Evolutionary conservation across 495 filamentous ascomycete genomes (phyloP).

Genomic region (Hyphodiscus hymeniophilus): DNA sequence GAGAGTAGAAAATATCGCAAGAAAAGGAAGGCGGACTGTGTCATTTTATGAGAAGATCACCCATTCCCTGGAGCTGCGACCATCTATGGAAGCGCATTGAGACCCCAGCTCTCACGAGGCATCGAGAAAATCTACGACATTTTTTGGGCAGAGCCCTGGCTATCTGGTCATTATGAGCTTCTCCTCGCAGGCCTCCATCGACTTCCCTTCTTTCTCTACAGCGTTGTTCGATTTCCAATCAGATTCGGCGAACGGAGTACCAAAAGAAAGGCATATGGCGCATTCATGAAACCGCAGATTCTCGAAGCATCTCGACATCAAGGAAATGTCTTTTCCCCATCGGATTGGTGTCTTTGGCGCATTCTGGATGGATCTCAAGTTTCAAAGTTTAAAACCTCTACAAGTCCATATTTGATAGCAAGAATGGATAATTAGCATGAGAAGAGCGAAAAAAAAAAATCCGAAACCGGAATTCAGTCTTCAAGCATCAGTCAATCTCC

Average conservation of each 20-base stretch:
- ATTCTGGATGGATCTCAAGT: constrained; percentile 8
- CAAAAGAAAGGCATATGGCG: constrained; percentile 26
- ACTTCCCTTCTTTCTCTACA: constrained; percentile 13
- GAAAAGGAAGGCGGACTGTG: constrained; percentile 17
- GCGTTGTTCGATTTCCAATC: constrained; percentile 17
- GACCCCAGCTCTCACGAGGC: neutral
- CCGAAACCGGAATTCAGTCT: too few relatives aligned
- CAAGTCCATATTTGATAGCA: constrained; percentile 13
- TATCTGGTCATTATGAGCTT: neutral
- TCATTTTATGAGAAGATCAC: constrained; percentile 27
- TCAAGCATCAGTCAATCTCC: too few relatives aligned
- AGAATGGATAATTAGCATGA: neutral
- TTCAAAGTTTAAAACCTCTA: constrained; percentile 9
- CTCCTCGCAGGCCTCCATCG: neutral
- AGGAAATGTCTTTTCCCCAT: constrained; percentile 3
- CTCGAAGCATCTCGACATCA: neutral
- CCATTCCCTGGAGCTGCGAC: neutral
- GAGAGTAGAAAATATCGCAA: constrained; percentile 17
- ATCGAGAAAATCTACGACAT: constrained; percentile 9
- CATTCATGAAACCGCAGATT: constrained; percentile 12
- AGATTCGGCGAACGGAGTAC: constrained; percentile 24
- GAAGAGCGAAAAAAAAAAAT: neutral
- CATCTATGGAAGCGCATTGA: neutral
- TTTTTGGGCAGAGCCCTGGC: constrained; percentile 1
- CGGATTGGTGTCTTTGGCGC: constrained; percentile 11